Evolutionary conservation across 768 basidiomycete genomes (phyloP), one percentile per base, ranked within the genome.

Genomic region (Rhizopogon roseolus): DNA sequence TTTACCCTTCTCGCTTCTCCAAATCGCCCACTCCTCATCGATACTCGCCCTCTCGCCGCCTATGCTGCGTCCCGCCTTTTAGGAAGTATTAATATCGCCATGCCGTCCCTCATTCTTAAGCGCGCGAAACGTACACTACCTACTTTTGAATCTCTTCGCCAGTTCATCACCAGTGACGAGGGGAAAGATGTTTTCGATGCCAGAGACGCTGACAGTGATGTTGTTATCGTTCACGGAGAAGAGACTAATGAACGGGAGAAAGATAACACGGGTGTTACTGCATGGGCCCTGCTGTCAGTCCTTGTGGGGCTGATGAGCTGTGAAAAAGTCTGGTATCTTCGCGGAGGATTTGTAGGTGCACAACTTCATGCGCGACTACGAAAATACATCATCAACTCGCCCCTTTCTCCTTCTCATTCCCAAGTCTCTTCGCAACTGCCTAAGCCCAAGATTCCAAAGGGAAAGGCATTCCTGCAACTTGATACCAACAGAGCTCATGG

Each of bases 101-200:
- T 97, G 41, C 93, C 94, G 0, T 88, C 90, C 25, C 82, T 97
- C 62, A 93, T 97, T 63, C 82, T 94, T 60, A 93, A 93, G 68
- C 85, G 93, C 17, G 86, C 80, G 58, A 77, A 83, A 56, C 90
- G 88, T 64, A 48, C 46, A 36, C 16, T 48, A 36, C 81, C 86
- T 2, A 78, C 78, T 29, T 71, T 91, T 44, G 80, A 85, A 58
- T 78, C 85, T 0, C 72, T 96, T 52, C 82, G 85, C 48, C 85
- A 88, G 62, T 96, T 86, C 64, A 81, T 93, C 62, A 92, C 88
- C 5, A 90, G 90, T 1, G 86, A 92, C 46, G 73, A 79, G 29
- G 88, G 86, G 29, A 88, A 84, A 66, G 72, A 70, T 6, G 19
- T 36, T 10, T 48, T 48, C 0, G 46, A 48, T 9, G 73, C 74